Conservation (phyloP, 164 flowering plant genomes). For the Pachysandra terminalis region DNA sequence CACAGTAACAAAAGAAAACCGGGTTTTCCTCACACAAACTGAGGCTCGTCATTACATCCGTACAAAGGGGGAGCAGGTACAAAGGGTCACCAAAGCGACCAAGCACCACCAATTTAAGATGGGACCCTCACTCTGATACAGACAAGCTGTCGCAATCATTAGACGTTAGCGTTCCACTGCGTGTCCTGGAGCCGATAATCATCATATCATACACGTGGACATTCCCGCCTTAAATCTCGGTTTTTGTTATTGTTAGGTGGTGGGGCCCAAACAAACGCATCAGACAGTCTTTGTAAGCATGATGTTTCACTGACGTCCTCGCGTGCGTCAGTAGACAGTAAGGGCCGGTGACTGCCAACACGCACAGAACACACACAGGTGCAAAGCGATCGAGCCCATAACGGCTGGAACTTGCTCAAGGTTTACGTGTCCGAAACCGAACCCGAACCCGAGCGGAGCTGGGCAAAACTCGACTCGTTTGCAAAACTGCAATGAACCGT, state of each 20-base stretch:
- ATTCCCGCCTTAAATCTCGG: slow-evolving; percentile 1
- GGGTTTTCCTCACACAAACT: not conserved
- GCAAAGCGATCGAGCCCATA: no score
- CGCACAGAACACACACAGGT: no score
- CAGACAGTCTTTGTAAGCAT: not conserved
- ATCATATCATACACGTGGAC: not conserved
- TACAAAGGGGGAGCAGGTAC: slow-evolving; percentile 4
- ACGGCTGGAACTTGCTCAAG: no score
- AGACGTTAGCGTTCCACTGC: not conserved
- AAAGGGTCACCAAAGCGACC: no score
- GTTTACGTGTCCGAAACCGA: no score
- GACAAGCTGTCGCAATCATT: slow-evolving; percentile 5
- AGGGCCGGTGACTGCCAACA: not conserved
- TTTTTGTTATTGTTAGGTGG: no score
- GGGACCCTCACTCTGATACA: not conserved
- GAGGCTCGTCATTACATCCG: not conserved
- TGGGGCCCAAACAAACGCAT: not conserved
- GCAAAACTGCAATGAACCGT: no score
- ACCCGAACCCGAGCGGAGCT: no score
- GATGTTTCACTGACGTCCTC: slow-evolving; percentile 4
- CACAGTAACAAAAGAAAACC: not conserved
- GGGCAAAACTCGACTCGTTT: no score
- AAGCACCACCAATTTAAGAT: not conserved
- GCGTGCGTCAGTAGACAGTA: not conserved
- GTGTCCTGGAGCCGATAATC: not conserved